Evolutionary conservation across 2,329 filamentous ascomycete genomes (phyloP).

Genomic region (Stagonosporopsis vannaccii): DNA sequence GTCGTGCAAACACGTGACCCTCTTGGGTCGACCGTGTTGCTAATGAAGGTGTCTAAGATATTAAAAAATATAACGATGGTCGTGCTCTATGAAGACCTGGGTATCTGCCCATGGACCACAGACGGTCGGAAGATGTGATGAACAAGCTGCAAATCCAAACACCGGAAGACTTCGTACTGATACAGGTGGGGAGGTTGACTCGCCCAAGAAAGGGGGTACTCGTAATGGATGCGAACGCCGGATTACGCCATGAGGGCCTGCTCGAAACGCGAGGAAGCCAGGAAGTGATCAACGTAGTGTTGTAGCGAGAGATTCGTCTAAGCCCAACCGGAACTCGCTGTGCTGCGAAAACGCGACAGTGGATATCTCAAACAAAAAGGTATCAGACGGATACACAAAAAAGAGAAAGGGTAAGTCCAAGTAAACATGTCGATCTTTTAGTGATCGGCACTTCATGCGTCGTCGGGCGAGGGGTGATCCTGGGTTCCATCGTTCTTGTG

Average conservation of each 20-base stretch:
- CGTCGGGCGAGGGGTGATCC: constrained; percentile 58
- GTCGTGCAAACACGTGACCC: constrained; percentile 37
- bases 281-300: constrained; percentile 9
- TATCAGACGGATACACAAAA: constrained; percentile 33
- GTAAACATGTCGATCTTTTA: constrained; percentile 31
- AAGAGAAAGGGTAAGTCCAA: constrained; percentile 20
- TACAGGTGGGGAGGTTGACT: constrained; percentile 41
- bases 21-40: constrained; percentile 23
- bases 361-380: constrained; percentile 48
- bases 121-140: constrained; percentile 21
- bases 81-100: constrained; percentile 35
- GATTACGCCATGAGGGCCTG: constrained; percentile 28
- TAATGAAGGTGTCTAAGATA: constrained; percentile 49
- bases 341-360: constrained; percentile 40
- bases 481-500: constrained; percentile 75
- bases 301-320: constrained; percentile 42
- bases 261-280: constrained; percentile 14
- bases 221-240: constrained; percentile 32
- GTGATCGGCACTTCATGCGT: constrained; percentile 46
- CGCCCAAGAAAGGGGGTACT: constrained; percentile 37
- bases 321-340: constrained; percentile 36
- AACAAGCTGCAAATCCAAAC: constrained; percentile 12
- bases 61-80: constrained; percentile 47
- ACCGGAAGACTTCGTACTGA: constrained; percentile 31
- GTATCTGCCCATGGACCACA: constrained; percentile 27